Evolutionary conservation across 192 early-diverging fungal species (phyloP).

Genomic region (Entomortierella beljakovae): DNA sequence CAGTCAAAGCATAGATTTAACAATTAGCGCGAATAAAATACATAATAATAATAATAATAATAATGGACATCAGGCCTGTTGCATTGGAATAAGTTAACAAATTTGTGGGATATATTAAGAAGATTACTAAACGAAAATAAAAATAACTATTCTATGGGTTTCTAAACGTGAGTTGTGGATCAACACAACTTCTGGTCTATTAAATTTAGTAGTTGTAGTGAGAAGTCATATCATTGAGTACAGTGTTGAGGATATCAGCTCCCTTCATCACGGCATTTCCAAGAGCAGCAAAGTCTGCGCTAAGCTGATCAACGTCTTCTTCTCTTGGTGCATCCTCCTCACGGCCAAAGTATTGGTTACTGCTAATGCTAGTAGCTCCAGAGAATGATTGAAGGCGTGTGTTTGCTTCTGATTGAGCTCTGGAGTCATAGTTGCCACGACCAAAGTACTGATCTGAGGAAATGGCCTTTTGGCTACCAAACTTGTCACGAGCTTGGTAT

Average conservation of each 20-base stretch:
- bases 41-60: not conserved
- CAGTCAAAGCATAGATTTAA: conserved; percentile 26
- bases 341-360: conserved; percentile 86
- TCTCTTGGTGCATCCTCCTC: conserved; percentile 63
- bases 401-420: conserved; percentile 60
- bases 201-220: conserved; percentile 49
- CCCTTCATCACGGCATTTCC: conserved; percentile 56
- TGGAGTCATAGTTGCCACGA: conserved; percentile 74
- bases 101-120: not conserved
- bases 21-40: too few species aligned
- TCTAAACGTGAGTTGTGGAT: not conserved
- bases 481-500: conserved; percentile 79
- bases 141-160: conserved; percentile 1
- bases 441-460: conserved; percentile 95
- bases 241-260: conserved; percentile 47
- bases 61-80: not conserved
- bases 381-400: conserved; percentile 76
- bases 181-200: not conserved
- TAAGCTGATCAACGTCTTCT: conserved; percentile 51
- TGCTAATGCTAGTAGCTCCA: conserved; percentile 81
- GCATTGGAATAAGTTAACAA: not conserved
- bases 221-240: conserved; percentile 52
- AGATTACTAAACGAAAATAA: not conserved
- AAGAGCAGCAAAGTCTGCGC: conserved; percentile 53
- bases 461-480: conserved; percentile 87